These are phyloP conservation scores for Ustilago lituana DNA, from an alignment of 1,284 basidiomycete species.

Conservation along the genomic window DNA sequence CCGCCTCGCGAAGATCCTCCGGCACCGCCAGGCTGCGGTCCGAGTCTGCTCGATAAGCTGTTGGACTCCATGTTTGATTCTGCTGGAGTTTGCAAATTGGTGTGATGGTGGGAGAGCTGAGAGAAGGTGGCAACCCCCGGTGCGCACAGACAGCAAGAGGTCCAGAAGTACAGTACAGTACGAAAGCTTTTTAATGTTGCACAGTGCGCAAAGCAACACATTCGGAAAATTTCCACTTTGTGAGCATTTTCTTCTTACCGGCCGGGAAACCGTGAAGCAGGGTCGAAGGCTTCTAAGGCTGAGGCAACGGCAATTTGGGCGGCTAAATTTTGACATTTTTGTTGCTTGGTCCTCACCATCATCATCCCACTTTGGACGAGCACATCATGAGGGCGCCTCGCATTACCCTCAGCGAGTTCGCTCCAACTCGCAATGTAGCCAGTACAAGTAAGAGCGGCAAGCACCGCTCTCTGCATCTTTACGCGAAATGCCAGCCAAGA, in stretches of 20 bases:
- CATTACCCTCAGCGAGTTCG: not conserved
- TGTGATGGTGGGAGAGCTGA: not conserved
- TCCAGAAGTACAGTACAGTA: too few species aligned
- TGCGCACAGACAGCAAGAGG: slow-evolving; percentile 24
- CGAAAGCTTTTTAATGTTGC: too few species aligned
- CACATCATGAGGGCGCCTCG: slow-evolving; percentile 12
- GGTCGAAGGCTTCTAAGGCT: not conserved
- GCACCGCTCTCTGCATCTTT: too few species aligned
- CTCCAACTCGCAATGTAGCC: not conserved
- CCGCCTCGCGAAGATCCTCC: not conserved
- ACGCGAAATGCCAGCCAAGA: not conserved
- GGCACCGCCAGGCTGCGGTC: slow-evolving; percentile 9
- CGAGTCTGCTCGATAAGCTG: slow-evolving; percentile 24
- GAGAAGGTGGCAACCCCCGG: not conserved
- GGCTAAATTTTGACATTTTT: slow-evolving; percentile 2
- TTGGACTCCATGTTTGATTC: slow-evolving; percentile 24
- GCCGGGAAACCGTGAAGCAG: slow-evolving; percentile 13
- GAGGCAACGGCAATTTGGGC: slow-evolving; percentile 18
- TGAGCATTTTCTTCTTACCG: slow-evolving; percentile 33
- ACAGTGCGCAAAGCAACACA: not conserved
- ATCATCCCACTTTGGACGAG: not conserved
- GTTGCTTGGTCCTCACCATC: not conserved
- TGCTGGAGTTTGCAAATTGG: not conserved
- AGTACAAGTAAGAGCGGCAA: too few species aligned
- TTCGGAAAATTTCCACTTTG: not conserved